These are phyloP conservation scores for Tagetes patula DNA, from an alignment of 129 eudicot genomes.

Conservation along the genomic window DNA sequence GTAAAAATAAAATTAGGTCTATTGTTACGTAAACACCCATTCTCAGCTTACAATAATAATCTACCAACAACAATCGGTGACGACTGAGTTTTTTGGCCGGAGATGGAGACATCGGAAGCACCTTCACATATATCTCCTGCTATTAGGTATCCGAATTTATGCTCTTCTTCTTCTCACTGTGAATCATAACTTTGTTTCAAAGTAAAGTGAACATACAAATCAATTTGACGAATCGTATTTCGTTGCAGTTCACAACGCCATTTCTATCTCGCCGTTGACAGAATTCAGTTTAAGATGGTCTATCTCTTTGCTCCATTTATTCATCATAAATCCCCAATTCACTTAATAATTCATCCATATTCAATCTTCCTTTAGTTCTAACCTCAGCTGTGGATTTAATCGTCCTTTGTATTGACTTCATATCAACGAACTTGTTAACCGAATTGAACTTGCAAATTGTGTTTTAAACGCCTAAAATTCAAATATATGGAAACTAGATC, in stretches of 20 bases:
- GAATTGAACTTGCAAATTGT: not conserved
- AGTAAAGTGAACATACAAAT: not conserved
- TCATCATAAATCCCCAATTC: not conserved
- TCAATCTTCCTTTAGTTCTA: not conserved
- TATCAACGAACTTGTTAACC: too few species aligned
- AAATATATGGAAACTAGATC: not conserved
- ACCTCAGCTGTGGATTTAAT: too few species aligned
- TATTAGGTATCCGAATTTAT: constrained; percentile 34
- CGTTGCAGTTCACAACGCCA: constrained; percentile 74
- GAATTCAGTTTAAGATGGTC: constrained; percentile 86
- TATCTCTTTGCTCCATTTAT: constrained; percentile 5
- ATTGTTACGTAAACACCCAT: too few species aligned
- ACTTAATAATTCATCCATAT: not conserved
- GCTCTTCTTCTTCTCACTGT: not conserved
- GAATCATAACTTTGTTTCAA: not conserved
- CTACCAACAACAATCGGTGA: not conserved
- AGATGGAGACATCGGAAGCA: constrained; percentile 53
- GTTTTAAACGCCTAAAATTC: not conserved
- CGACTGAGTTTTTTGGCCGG: constrained; percentile 22
- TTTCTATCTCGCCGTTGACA: constrained; percentile 95
- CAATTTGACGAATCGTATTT: not conserved
- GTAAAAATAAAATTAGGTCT: too few species aligned
- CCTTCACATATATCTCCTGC: constrained; percentile 48
- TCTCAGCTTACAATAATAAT: not conserved
- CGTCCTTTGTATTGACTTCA: too few species aligned